These are phyloP conservation scores for Trapa bicornis DNA, from an alignment of 345 rosid genomes.

Conservation along the genomic window DNA sequence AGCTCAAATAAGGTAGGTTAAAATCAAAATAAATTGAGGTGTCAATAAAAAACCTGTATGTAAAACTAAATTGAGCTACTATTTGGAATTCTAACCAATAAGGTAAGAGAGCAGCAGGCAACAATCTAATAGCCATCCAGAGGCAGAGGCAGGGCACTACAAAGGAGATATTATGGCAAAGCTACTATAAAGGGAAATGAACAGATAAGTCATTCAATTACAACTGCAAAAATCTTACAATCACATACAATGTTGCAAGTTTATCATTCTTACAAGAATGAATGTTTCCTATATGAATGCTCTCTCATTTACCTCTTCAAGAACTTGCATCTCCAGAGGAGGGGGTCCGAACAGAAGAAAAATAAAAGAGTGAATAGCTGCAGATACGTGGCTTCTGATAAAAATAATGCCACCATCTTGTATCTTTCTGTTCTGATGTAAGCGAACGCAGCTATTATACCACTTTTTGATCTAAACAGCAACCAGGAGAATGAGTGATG, in stretches of 20 bases:
- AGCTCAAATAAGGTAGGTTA: too few relatives aligned
- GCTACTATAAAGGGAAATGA: neutral
- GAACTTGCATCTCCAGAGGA: neutral
- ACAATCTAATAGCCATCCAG: too few relatives aligned
- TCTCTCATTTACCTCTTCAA: neutral
- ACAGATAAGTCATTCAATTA: neutral
- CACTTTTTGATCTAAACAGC: conserved; percentile 8
- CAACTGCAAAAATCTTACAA: neutral
- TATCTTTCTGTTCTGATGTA: conserved; percentile 18
- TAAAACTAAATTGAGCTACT: too few relatives aligned
- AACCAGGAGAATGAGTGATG: neutral
- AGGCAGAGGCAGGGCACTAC: neutral
- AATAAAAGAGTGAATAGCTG: conserved; percentile 2
- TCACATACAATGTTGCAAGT: conserved; percentile 1
- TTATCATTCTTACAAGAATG: conserved; percentile 10
- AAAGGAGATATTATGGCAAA: neutral
- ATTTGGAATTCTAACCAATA: too few relatives aligned
- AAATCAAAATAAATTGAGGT: too few relatives aligned
- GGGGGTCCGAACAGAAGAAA: neutral
- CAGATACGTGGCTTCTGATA: conserved; percentile 25
- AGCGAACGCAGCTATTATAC: conserved; percentile 6
- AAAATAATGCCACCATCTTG: conserved; percentile 32
- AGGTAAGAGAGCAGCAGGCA: too few relatives aligned
- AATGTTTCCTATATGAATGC: conserved; percentile 1
- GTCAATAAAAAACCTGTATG: too few relatives aligned